These are phyloP conservation scores for Danielia reshetovae DNA, from an alignment of 805 yeast genomes.

Conservation along the genomic window DNA sequence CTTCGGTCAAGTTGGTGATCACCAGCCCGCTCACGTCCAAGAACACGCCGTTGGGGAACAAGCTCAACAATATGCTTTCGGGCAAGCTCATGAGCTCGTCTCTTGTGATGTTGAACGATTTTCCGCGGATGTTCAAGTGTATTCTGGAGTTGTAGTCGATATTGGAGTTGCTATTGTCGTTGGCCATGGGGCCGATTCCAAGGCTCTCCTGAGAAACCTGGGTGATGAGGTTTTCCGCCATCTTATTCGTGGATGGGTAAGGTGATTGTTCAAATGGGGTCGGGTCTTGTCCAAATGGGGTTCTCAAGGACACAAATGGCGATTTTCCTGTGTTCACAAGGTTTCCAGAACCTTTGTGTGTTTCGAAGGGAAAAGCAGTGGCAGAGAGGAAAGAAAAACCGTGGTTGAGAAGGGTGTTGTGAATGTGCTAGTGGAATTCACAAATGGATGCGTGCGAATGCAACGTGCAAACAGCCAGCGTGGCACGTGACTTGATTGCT, in stretches of 20 bases:
- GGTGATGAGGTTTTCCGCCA: slow-evolving; percentile 58
- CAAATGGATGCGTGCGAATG: no score
- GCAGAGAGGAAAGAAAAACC: no score
- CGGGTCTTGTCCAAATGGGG: no score
- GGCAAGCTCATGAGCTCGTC: slow-evolving; percentile 91
- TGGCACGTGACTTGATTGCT: no score
- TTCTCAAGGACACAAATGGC: no score
- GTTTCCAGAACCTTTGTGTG: no score
- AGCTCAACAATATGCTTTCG: slow-evolving; percentile 78
- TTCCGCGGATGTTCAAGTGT: slow-evolving; percentile 74
- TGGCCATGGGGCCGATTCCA: slow-evolving; percentile 14
- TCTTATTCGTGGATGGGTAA: slow-evolving; percentile 9
- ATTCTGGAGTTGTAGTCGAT: slow-evolving; percentile 65
- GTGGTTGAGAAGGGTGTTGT: no score
- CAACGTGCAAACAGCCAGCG: no score
- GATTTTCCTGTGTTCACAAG: no score
- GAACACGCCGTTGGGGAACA: slow-evolving; percentile 89
- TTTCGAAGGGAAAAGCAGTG: no score
- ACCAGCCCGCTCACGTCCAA: slow-evolving; percentile 73
- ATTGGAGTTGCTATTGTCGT: slow-evolving; percentile 24
- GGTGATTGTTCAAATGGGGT: slow-evolving; percentile 9
- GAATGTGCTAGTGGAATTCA: no score
- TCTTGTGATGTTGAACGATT: slow-evolving; percentile 68
- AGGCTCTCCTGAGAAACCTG: slow-evolving; percentile 54
- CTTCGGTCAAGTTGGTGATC: slow-evolving; percentile 73